Conservation (phyloP, 768 basidiomycete species). For the Kockovaella imperatae region DNA sequence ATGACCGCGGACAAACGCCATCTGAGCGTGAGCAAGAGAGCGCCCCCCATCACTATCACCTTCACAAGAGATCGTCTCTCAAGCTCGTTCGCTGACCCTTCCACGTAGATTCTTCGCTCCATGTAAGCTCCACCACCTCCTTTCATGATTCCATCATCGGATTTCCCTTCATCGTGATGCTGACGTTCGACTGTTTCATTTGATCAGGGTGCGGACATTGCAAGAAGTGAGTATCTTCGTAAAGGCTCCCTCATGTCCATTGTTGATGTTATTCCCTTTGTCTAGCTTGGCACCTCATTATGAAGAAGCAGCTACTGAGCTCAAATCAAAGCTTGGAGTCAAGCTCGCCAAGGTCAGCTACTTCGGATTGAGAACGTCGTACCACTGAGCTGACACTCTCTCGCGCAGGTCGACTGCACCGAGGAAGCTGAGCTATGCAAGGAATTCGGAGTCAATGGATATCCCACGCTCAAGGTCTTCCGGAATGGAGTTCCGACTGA, state of each 20-base stretch:
- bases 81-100: neutral
- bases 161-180: neutral
- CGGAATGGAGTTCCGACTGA: constrained; percentile 70
- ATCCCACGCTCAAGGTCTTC: constrained; percentile 90
- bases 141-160: neutral
- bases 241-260: neutral
- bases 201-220: constrained; percentile 85
- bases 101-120: constrained; percentile 34
- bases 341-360: constrained; percentile 64
- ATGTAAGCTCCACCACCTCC: constrained; percentile 16
- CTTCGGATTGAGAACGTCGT: neutral
- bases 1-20: too few relatives aligned
- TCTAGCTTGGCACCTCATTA: constrained; percentile 76
- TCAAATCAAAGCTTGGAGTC: constrained; percentile 75
- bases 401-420: constrained; percentile 75
- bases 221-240: constrained; percentile 58
- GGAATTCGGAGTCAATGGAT: constrained; percentile 77
- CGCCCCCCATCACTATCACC: too few relatives aligned
- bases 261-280: constrained; percentile 1
- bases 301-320: constrained; percentile 76
- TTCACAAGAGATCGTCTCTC: too few relatives aligned
- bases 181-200: constrained; percentile 6
- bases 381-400: neutral
- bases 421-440: constrained; percentile 88
- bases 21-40: too few relatives aligned